Evolutionary conservation across 805 yeast genomes (phyloP).

Genomic region (Saccharomycopsis malanga): DNA sequence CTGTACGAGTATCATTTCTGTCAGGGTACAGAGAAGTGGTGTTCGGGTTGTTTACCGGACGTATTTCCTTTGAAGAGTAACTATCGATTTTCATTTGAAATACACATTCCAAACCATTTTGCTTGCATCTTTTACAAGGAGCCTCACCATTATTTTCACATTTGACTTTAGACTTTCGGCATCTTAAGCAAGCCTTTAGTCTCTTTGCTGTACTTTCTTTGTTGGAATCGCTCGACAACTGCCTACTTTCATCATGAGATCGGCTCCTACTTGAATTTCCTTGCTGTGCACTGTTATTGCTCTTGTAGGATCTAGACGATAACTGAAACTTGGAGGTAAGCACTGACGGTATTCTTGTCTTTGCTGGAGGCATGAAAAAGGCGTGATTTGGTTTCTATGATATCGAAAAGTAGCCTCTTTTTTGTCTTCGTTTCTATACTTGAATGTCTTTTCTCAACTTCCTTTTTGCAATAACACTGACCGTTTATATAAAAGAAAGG

Average conservation of each 20-base stretch:
- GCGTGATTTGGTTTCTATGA: not conserved
- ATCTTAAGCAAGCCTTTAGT: constrained; percentile 59
- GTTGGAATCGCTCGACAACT: no score
- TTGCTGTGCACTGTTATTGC: no score
- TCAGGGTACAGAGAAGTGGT: no score
- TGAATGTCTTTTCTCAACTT: no score
- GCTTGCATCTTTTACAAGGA: constrained; percentile 54
- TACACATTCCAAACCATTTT: constrained; percentile 46
- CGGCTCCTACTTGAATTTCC: no score
- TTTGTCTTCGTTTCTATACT: not conserved
- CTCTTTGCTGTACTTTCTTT: constrained; percentile 38
- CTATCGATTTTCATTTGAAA: constrained; percentile 48
- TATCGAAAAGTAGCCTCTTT: not conserved
- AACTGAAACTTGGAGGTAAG: constrained; percentile 17
- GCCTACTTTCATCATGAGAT: no score
- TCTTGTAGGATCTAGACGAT: constrained; percentile 39
- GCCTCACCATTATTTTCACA: constrained; percentile 43
- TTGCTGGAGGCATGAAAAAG: constrained; percentile 8
- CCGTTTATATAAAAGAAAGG: no score
- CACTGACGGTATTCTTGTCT: constrained; percentile 10
- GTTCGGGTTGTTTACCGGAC: constrained; percentile 4
- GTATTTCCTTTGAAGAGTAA: constrained; percentile 17
- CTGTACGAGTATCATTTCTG: no score
- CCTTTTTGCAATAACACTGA: no score
- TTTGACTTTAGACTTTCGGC: constrained; percentile 56